Evolutionary conservation across 495 filamentous ascomycete species (phyloP).

Genomic region (Tuber borchii): DNA sequence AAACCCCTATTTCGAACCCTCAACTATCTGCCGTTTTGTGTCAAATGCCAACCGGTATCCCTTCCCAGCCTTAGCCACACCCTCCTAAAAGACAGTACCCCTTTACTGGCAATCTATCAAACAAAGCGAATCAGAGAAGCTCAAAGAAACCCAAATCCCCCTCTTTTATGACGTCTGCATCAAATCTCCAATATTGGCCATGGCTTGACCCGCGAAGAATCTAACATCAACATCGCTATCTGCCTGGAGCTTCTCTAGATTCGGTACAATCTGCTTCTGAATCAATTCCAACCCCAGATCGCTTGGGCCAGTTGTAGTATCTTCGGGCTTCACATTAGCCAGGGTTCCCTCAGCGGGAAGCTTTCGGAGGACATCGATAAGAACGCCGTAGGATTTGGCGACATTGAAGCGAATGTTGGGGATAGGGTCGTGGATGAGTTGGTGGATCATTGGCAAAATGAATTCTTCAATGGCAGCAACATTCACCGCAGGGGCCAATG

Average conservation of each 20-base stretch:
- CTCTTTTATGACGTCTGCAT: slow-evolving; percentile 42
- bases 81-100: slow-evolving; percentile 22
- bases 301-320: slow-evolving; percentile 54
- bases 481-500: slow-evolving; percentile 84
- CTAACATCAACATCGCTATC: slow-evolving; percentile 97
- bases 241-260: slow-evolving; percentile 85
- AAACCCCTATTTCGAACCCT: slow-evolving; percentile 11
- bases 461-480: slow-evolving; percentile 84
- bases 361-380: slow-evolving; percentile 82
- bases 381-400: slow-evolving; percentile 86
- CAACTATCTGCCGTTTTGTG: slow-evolving; percentile 16
- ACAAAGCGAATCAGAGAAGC: slow-evolving; percentile 31
- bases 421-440: slow-evolving; percentile 85
- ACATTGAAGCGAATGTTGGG: slow-evolving; percentile 99
- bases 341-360: slow-evolving; percentile 84
- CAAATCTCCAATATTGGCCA: slow-evolving; percentile 45
- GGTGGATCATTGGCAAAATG: slow-evolving; percentile 91
- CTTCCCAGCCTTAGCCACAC: slow-evolving; percentile 16
- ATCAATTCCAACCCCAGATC: slow-evolving; percentile 74
- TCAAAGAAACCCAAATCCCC: slow-evolving; percentile 34
- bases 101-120: slow-evolving; percentile 34
- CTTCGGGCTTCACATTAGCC: slow-evolving; percentile 67
- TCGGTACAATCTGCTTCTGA: slow-evolving; percentile 77
- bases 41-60: slow-evolving; percentile 24
- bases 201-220: slow-evolving; percentile 78